Percentiles rank a stretch among this genome's conserved stretches.
Evolutionary conservation across 257 asterid genomes (phyloP).

Genomic region (Solanum etuberosum): DNA sequence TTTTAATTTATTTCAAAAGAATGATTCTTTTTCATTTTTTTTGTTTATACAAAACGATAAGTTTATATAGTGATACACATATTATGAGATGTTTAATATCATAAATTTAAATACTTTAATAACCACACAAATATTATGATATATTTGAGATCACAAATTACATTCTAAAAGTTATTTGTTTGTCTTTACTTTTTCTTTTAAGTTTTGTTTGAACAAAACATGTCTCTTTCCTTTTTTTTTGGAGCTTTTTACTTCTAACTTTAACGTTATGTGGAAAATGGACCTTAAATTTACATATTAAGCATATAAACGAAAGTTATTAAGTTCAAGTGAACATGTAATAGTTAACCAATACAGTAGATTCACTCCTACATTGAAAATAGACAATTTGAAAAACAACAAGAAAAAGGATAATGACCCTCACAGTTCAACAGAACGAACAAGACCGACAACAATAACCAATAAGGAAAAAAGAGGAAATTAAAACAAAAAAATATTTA

Average conservation of each 20-base stretch:
- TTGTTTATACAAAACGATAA: not conserved
- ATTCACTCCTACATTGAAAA: not conserved
- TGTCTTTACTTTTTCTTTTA: not conserved
- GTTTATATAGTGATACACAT: not conserved
- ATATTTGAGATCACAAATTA: not conserved
- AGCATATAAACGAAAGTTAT: not conserved
- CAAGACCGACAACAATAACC: not conserved
- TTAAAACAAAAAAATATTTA: too few relatives aligned
- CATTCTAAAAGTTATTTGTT: not conserved
- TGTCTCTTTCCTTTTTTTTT: not conserved
- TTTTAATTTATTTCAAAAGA: not conserved
- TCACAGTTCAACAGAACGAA: not conserved
- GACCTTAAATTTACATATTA: not conserved
- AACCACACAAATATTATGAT: not conserved
- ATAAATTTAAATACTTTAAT: not conserved
- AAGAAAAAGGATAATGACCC: not conserved
- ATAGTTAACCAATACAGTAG: not conserved
- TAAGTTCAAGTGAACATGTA: not conserved
- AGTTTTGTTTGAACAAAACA: not conserved
- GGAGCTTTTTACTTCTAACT: fast-evolving
- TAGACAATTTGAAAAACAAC: not conserved
- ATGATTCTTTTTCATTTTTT: not conserved
- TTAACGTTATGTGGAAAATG: too few relatives aligned
- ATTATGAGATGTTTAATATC: not conserved
- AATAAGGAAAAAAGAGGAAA: too few relatives aligned